Evolutionary conservation across 2,329 filamentous ascomycete genomes (phyloP).

Genomic region (Volutella citrinella): DNA sequence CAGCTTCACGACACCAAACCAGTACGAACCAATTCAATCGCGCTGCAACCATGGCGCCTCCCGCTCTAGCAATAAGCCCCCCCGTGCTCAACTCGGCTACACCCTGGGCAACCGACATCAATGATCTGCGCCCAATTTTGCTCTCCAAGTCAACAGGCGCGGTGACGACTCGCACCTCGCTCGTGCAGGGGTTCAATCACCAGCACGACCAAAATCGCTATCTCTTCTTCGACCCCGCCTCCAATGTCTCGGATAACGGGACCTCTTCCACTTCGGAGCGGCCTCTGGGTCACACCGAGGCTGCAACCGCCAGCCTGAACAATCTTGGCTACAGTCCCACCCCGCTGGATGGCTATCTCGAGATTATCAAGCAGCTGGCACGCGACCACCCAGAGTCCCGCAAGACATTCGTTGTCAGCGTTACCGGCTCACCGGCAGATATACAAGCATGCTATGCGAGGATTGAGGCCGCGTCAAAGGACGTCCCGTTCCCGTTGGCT

Average conservation of each 20-base stretch:
- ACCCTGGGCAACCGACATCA: conserved; percentile 68
- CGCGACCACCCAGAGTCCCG: conserved; percentile 9
- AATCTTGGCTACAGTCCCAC: conserved; percentile 72
- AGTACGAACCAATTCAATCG: too few relatives aligned
- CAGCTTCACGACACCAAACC: too few relatives aligned
- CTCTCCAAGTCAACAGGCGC: conserved; percentile 63
- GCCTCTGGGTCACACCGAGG: conserved; percentile 19
- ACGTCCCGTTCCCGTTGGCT: conserved; percentile 51
- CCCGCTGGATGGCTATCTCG: conserved; percentile 56
- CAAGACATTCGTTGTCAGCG: conserved; percentile 67
- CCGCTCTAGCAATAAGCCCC: conserved; percentile 50
- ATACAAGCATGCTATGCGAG: conserved; percentile 53
- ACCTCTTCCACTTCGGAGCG: conserved; percentile 14
- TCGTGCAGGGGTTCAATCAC: conserved; percentile 63
- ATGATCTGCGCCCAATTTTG: conserved; percentile 62
- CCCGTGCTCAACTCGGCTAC: conserved; percentile 73
- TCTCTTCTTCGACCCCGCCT: conserved; percentile 56
- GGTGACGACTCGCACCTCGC: conserved; percentile 69
- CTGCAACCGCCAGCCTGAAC: conserved; percentile 53
- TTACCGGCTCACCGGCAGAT: conserved; percentile 62
- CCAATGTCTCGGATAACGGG: conserved; percentile 17
- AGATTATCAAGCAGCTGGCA: conserved; percentile 49
- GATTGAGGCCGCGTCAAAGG: conserved; percentile 38
- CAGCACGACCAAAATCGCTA: conserved; percentile 60
- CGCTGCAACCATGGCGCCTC: conserved; percentile 24